Conservation (phyloP, 176 grass and related monocot species). For the Pontederia crassipes region DNA sequence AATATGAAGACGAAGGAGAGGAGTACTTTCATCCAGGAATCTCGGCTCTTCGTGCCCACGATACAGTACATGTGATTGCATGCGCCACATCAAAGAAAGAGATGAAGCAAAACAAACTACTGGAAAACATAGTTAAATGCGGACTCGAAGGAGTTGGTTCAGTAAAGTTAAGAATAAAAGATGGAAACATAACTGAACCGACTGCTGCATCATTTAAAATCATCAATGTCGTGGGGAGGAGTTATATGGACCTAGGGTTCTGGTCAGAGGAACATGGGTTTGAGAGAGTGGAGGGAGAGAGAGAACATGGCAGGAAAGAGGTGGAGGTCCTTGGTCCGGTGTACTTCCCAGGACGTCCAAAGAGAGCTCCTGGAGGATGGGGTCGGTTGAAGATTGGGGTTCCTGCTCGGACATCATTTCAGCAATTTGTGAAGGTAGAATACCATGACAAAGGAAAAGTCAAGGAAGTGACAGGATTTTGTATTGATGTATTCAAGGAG, state of each 20-base stretch:
- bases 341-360: slow-evolving; percentile 15
- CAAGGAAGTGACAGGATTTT: slow-evolving; percentile 17
- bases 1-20: background rate
- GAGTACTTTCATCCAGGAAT: slow-evolving; percentile 10
- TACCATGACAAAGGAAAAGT: background rate
- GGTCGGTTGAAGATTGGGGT: slow-evolving; percentile 22
- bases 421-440: slow-evolving; percentile 21
- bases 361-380: slow-evolving; percentile 18
- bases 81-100: background rate
- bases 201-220: background rate
- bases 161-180: background rate
- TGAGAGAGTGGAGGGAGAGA: background rate
- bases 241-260: slow-evolving; percentile 11
- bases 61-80: slow-evolving; percentile 18
- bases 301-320: background rate
- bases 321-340: background rate
- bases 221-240: slow-evolving; percentile 12
- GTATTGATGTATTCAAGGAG: slow-evolving; percentile 22
- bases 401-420: slow-evolving; percentile 11
- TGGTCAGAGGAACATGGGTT: slow-evolving; percentile 21
- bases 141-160: slow-evolving; percentile 15
- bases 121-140: background rate
- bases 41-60: slow-evolving; percentile 21
- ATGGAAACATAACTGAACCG: background rate
- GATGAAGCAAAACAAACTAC: background rate